Evolutionary conservation across 768 basidiomycete genomes (phyloP), one percentile per base, ranked within the genome.

Genomic region (Leucosporidium yakuticum): DNA sequence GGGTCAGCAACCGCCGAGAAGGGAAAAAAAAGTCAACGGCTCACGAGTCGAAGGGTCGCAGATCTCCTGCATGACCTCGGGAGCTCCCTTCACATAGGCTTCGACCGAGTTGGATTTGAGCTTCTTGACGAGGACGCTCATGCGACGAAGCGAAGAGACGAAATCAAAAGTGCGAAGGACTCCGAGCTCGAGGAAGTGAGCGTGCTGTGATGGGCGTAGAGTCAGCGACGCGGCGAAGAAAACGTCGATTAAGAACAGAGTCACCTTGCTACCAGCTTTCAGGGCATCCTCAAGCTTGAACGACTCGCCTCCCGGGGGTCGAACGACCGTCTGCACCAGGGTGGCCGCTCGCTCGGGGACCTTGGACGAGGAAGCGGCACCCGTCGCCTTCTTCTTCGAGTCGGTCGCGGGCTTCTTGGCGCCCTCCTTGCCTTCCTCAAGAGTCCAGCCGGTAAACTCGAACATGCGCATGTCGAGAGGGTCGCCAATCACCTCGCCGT

Each of bases 391-490:
- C 21, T n/a, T 57, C 68, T 68, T 65, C 44, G 48, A 50, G 15
- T 60, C 60, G 82, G 6, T 83, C 74, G 58, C 73, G 73, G 53
- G 64, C 74, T 25, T 85, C 57, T 84, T 80, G 60, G 75, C 71
- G 53, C 75, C 69, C 62, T 82, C 86, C 23, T 85, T 82, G 2
- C 95, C 95, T 80, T 98, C 96, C 76, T 99, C 95, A 60, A 99
- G 80, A 0, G 88, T 90, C 96, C 96, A 99, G 61, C 85, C 85
- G 11, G 96, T 97, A 77, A 96, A 98, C 69, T 88, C 88, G 77
- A 97, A 99, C 96, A 99, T 99, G 80, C 95, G 94, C 66, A 88
- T 86, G 77, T 99, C 96, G 49, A 99, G 79, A 2, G 96, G 96
- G 79, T 99, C 96, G 1, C 96, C 96, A 50, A 99, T 86, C n/a